A percentile compares a stretch with the other conserved stretches of the same genome.
Evolutionary conservation across 2,329 filamentous ascomycete genomes (phyloP).

Genomic region (Ascochyta rabiei): DNA sequence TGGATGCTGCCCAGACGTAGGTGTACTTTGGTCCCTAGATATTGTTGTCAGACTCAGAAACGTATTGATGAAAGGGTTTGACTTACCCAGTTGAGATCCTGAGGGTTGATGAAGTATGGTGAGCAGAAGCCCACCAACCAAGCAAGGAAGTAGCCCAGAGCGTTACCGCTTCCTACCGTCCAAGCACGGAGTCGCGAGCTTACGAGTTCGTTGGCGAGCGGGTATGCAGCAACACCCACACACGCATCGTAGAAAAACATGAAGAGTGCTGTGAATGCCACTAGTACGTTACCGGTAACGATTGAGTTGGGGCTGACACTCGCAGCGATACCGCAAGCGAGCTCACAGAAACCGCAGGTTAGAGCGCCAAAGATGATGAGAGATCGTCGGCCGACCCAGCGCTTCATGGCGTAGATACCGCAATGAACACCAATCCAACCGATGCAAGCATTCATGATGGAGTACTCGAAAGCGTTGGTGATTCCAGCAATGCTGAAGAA

Average conservation of each 20-base stretch:
- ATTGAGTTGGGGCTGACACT: slow-evolving; percentile 31
- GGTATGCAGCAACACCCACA: slow-evolving; percentile 41
- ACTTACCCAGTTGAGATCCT: slow-evolving; percentile 47
- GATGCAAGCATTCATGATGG: slow-evolving; percentile 58
- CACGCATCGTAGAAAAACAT: slow-evolving; percentile 46
- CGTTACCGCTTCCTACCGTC: slow-evolving; percentile 44
- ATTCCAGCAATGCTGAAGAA: slow-evolving; percentile 39
- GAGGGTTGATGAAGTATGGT: slow-evolving; percentile 50
- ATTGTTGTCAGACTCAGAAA: background rate
- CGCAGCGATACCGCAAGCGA: slow-evolving; percentile 52
- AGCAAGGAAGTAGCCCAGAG: slow-evolving; percentile 45
- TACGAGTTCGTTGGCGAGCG: slow-evolving; percentile 40
- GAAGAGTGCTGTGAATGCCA: slow-evolving; percentile 46
- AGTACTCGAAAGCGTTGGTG: slow-evolving; percentile 53
- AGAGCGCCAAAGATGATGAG: slow-evolving; percentile 57
- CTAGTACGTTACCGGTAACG: slow-evolving; percentile 32
- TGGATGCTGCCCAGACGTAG: slow-evolving; percentile 38
- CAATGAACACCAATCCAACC: slow-evolving; percentile 58
- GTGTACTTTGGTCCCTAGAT: slow-evolving; percentile 30
- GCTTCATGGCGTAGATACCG: slow-evolving; percentile 57
- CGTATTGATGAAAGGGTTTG: no score
- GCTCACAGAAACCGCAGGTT: slow-evolving; percentile 53
- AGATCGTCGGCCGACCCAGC: slow-evolving; percentile 54
- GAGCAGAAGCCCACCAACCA: slow-evolving; percentile 47
- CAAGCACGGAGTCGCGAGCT: slow-evolving; percentile 44